A percentile compares a stretch with the other conserved stretches of the same genome.
Conservation (phyloP, 1,284 basidiomycete species). For the Coniophora puteana region DNA sequence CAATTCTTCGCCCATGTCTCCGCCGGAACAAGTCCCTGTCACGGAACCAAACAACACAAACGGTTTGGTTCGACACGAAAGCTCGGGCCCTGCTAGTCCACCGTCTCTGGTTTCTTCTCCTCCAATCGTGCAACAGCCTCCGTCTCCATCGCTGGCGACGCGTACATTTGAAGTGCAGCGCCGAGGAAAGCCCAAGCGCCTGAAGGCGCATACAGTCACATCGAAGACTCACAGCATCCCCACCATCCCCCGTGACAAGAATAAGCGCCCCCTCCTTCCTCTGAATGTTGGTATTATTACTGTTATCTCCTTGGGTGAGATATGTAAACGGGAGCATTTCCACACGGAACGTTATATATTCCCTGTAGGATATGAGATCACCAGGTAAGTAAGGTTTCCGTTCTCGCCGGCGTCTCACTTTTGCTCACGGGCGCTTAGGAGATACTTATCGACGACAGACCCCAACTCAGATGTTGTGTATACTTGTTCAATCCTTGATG, state of each 20-base stretch:
- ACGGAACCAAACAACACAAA: conserved; percentile 19
- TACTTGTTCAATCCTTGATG: conserved; percentile 77
- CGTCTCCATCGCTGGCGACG: conserved; percentile 20
- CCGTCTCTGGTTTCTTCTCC: conserved; percentile 20
- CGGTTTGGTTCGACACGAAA: conserved; percentile 13
- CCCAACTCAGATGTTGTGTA: conserved; percentile 65
- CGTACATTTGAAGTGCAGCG: conserved; percentile 39
- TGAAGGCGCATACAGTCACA: conserved; percentile 75
- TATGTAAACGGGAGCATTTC: conserved; percentile 77
- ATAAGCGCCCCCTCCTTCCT: conserved; percentile 63
- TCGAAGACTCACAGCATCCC: conserved; percentile 73
- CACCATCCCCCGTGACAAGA: conserved; percentile 67
- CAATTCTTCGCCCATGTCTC: conserved; percentile 27
- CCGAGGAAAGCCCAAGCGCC: conserved; percentile 61
- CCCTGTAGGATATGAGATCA: conserved; percentile 79
- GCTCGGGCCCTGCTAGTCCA: conserved; percentile 11
- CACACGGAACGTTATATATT: conserved; percentile 84
- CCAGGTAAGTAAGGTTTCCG: conserved; percentile 43
- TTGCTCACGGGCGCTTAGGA: conserved; percentile 36
- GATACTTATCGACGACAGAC: conserved; percentile 72
- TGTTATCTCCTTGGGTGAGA: conserved; percentile 63
- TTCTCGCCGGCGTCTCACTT: conserved; percentile 4
- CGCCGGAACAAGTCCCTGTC: conserved; percentile 21
- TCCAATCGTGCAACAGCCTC: conserved; percentile 12
- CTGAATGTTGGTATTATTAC: conserved; percentile 82